phyloP scores from a whole-genome alignment of 345 rosid genomes.

The Euphorbia tirucalli region DNA sequence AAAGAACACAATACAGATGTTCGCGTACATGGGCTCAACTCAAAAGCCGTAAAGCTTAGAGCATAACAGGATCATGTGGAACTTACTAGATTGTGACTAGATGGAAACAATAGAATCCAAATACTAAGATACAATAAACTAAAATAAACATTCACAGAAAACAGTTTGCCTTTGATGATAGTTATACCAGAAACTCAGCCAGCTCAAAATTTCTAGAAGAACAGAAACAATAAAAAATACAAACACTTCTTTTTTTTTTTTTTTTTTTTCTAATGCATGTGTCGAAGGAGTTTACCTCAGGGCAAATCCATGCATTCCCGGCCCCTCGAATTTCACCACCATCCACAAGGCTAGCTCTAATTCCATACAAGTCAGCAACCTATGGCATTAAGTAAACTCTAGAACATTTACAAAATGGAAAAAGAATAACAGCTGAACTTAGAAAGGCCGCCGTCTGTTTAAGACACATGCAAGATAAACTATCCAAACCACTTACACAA shows the following conservation, averaged over 20 bases:
- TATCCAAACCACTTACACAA: slow-evolving; percentile 58
- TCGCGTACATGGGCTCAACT: not conserved
- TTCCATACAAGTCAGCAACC: slow-evolving; percentile 98
- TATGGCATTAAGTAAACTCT: slow-evolving; percentile 24
- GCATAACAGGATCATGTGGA: not conserved
- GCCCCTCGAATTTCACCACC: slow-evolving; percentile 99
- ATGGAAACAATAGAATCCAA: not conserved
- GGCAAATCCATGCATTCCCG: slow-evolving; percentile 98
- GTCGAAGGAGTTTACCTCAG: slow-evolving; percentile 59
- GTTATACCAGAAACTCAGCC: not conserved
- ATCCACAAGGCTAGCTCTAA: slow-evolving; percentile 96
- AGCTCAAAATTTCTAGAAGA: slow-evolving; percentile 1
- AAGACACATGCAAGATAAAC: not conserved
- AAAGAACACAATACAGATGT: slow-evolving; percentile 17
- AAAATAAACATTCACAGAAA: not conserved
- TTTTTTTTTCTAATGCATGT: not conserved
- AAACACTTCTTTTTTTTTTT: not conserved
- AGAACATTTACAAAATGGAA: not conserved
- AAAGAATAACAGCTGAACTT: not conserved
- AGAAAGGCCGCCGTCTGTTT: slow-evolving; percentile 3
- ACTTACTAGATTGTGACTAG: slow-evolving; percentile 1
- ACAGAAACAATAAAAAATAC: not conserved
- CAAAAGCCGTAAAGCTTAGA: not conserved
- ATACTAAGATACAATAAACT: not conserved
- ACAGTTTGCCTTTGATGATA: not conserved